Conservation (phyloP, 768 basidiomycete species). For the Antrodiella citrinella region DNA sequence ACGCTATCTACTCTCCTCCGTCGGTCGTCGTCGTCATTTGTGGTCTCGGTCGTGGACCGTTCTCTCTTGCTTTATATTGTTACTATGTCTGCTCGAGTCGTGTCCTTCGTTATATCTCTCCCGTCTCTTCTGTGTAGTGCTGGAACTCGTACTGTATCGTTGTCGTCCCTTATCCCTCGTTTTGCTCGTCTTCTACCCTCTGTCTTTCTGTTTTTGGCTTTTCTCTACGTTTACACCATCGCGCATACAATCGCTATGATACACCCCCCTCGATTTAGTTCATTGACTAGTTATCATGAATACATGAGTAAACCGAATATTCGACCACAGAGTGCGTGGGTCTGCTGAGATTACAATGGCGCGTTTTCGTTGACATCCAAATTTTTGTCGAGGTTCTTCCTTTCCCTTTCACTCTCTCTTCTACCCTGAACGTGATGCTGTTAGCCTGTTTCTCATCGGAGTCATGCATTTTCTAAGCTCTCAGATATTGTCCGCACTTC, state of each 20-base stretch:
- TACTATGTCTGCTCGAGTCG: neutral
- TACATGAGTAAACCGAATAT: neutral
- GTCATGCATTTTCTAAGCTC: too few species aligned
- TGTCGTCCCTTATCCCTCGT: neutral
- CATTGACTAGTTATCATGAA: neutral
- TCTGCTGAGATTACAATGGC: too few species aligned
- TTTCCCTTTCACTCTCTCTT: too few species aligned
- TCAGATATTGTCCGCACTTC: too few species aligned
- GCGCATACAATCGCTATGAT: neutral
- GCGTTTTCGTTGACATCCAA: too few species aligned
- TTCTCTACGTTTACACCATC: neutral
- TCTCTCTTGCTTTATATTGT: neutral
- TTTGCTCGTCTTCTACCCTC: too few species aligned
- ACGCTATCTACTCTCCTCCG: neutral
- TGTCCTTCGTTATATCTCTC: neutral
- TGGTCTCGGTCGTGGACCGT: neutral
- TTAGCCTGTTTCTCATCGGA: too few species aligned
- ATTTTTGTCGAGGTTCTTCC: too few species aligned
- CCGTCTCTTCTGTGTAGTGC: neutral
- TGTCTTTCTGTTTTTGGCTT: neutral
- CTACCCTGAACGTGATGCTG: too few species aligned
- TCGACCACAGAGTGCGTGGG: too few species aligned
- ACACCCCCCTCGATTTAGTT: neutral
- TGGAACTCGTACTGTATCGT: neutral
- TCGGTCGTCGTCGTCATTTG: neutral